phyloP scores from a whole-genome alignment of 352 stramenopile genomes.

The Plasmopara viticola region DNA sequence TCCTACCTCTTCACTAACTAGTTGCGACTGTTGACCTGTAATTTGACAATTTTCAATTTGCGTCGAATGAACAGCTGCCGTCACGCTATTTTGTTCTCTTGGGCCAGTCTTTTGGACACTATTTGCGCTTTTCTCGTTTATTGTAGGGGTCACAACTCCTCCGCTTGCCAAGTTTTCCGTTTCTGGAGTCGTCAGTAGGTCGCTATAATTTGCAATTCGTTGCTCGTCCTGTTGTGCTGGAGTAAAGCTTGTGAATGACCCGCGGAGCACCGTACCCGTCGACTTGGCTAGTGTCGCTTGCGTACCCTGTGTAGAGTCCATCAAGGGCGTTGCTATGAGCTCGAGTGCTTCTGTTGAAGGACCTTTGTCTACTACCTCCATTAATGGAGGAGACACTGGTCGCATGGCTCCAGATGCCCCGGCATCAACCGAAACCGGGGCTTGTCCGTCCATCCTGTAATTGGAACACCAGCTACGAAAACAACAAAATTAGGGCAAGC shows the following conservation, averaged over 20 bases:
- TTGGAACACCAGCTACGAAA: too few relatives aligned
- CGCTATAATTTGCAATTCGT: neutral
- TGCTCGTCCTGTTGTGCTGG: slow-evolving; percentile 1
- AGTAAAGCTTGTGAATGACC: slow-evolving; percentile 1
- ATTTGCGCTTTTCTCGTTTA: slow-evolving; percentile 7
- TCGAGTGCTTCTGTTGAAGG: neutral
- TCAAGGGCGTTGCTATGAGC: neutral
- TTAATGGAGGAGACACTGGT: slow-evolving; percentile 5
- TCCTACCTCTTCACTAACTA: neutral
- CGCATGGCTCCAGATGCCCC: slow-evolving; percentile 1
- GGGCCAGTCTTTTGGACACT: neutral
- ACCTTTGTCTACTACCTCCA: neutral
- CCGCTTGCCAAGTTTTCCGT: slow-evolving; percentile 9
- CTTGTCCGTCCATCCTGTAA: slow-evolving; percentile 12
- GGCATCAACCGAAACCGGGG: slow-evolving; percentile 1
- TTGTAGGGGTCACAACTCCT: neutral
- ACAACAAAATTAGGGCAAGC: too few relatives aligned
- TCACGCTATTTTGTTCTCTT: neutral
- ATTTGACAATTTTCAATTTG: neutral
- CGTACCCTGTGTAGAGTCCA: neutral
- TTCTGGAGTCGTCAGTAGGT: slow-evolving; percentile 3
- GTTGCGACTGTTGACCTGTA: neutral
- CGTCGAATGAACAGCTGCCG: neutral
- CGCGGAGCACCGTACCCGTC: slow-evolving; percentile 1
- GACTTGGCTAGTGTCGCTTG: neutral